Evolutionary conservation across 73 alveolate species (phyloP), one percentile per base, ranked within the genome.

Genomic region (Stentor roeselii): DNA sequence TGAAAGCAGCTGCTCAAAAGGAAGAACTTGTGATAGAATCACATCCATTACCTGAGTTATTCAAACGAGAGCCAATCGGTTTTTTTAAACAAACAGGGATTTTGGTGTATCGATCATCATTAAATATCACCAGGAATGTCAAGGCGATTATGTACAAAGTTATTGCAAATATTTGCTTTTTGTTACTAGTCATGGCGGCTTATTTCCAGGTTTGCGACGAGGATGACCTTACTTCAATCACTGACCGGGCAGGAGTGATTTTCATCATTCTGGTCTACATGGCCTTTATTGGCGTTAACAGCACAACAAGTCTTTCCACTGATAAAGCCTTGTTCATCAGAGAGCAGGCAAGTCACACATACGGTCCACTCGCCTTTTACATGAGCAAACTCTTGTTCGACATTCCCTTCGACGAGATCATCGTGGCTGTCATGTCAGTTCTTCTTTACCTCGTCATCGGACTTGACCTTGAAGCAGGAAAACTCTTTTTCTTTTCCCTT

Each of bases 281-380:
- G 14, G 90, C 84, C 32, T 86, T 90, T 87, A 83, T 39, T 42
- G 86, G 88, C 3, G 75, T 83, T 61, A 83, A 78, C 37, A 42
- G 84, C 3, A 67, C 84, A 38, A 82, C 83, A 2, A 37, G 78
- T 58, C 86, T 86, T 89, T 90, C 95, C 35, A 90, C 82, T 36
- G 95, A 90, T 60, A 61, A 91, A 80, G 90, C 92, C 15, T 87
- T 90, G 60, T 90, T 90, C 75, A 21, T 90, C n/a, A 61, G 95
- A 76, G 95, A 90, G 75, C 92, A 87, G 27, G 37, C 83, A 35
- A 90, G 78, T 59, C 82, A 85, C 3, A 82, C 84, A 88, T 90
- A 90, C 82, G 21, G 86, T 3, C 89, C 85, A 3, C 58, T 84
- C 61, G 75, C 92, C 3, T 90, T 86, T 59, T 90, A 82, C 90